Evolutionary conservation across 768 basidiomycete genomes (phyloP).

Genomic region (Lactarius hengduanensis): DNA sequence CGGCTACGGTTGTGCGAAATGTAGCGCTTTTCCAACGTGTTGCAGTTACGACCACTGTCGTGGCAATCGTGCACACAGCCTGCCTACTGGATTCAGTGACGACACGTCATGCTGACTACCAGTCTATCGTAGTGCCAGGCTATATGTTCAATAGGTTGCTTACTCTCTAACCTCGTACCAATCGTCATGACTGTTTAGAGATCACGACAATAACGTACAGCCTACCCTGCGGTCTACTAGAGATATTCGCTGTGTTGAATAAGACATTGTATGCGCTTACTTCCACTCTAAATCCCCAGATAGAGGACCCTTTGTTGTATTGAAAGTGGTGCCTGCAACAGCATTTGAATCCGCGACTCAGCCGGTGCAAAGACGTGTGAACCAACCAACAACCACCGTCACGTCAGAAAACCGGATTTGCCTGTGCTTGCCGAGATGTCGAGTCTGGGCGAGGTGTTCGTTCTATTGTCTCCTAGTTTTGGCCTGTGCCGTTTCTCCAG

Average conservation of each 20-base stretch:
- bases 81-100: not conserved
- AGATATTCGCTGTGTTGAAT: not conserved
- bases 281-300: not conserved
- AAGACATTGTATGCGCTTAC: not conserved
- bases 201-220: not conserved
- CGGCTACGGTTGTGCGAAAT: too few species aligned
- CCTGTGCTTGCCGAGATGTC: conserved; percentile 2
- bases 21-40: too few species aligned
- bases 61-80: not conserved
- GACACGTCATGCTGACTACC: not conserved
- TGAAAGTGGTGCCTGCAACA: not conserved
- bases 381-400: not conserved
- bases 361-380: not conserved
- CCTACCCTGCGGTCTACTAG: not conserved
- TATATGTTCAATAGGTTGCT: not conserved
- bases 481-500: not conserved
- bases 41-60: too few species aligned
- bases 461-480: conserved; percentile 1
- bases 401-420: not conserved
- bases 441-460: not conserved
- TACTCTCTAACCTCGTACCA: not conserved
- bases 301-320: not conserved
- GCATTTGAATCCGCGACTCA: not conserved
- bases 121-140: not conserved
- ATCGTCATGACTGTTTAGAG: not conserved